A percentile compares a stretch with the other conserved stretches of the same genome.
phyloP scores from a whole-genome alignment of 495 filamentous ascomycete species.

The Hypoxylon lienhwacheense region DNA sequence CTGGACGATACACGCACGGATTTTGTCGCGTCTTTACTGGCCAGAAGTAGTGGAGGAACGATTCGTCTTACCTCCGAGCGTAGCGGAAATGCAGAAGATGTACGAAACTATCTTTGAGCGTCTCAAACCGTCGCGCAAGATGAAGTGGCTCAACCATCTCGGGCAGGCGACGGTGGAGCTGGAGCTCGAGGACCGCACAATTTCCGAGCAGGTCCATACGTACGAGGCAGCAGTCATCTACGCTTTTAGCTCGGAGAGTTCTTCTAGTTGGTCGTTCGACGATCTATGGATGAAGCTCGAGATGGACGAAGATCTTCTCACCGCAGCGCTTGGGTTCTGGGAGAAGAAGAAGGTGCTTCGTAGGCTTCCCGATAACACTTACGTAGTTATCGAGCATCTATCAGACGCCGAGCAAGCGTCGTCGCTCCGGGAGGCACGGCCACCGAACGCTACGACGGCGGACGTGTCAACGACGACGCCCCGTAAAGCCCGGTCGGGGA shows the following conservation, averaged over 20 bases:
- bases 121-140: conserved; percentile 78
- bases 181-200: conserved; percentile 76
- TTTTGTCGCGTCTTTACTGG: conserved; percentile 94
- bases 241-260: conserved; percentile 66
- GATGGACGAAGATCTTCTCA: conserved; percentile 77
- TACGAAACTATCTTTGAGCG: conserved; percentile 79
- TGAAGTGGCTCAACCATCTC: conserved; percentile 82
- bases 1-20: conserved; percentile 67
- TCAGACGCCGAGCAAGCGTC: conserved; percentile 35
- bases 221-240: conserved; percentile 91
- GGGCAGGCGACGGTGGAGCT: conserved; percentile 81
- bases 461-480: conserved; percentile 37
- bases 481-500: conserved; percentile 34
- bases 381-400: conserved; percentile 48
- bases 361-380: conserved; percentile 51
- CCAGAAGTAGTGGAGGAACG: conserved; percentile 75
- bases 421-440: conserved; percentile 54
- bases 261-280: conserved; percentile 57
- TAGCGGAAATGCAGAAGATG: conserved; percentile 62
- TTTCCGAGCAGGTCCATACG: conserved; percentile 72
- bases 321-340: conserved; percentile 85
- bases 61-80: conserved; percentile 68
- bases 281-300: conserved; percentile 66
- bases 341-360: conserved; percentile 73
- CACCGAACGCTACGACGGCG: conserved; percentile 50